Evolutionary conservation across 1,139 yeast genomes (phyloP).

Genomic region (Suhomyces choctaworum): DNA sequence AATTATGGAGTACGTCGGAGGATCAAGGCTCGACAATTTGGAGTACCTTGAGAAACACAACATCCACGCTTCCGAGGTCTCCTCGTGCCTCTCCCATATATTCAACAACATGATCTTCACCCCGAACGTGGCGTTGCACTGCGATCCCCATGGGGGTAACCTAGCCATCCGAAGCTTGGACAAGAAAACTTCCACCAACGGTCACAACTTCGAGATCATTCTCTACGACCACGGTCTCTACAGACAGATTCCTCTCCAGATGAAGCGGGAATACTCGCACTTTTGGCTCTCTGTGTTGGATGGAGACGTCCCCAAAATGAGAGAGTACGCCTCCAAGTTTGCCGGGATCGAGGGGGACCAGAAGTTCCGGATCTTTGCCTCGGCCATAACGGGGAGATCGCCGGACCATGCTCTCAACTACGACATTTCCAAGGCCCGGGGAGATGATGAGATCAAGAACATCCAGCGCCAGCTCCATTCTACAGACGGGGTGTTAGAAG

Average conservation of each 20-base stretch:
- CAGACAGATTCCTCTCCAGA: constrained; percentile 73
- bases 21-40: constrained; percentile 79
- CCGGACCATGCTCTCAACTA: constrained; percentile 46
- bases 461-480: constrained; percentile 65
- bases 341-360: constrained; percentile 77
- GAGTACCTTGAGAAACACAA: constrained; percentile 59
- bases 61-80: constrained; percentile 76
- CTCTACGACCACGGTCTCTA: constrained; percentile 95
- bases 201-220: constrained; percentile 85
- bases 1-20: constrained; percentile 85
- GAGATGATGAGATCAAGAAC: constrained; percentile 54
- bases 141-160: constrained; percentile 99
- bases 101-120: constrained; percentile 95
- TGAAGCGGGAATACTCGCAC: constrained; percentile 82
- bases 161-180: constrained; percentile 66
- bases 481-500: constrained; percentile 63
- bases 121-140: constrained; percentile 87
- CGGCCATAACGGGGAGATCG: constrained; percentile 90
- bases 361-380: constrained; percentile 80
- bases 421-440: constrained; percentile 50
- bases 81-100: constrained; percentile 82
- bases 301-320: constrained; percentile 64
- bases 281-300: constrained; percentile 91
- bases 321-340: constrained; percentile 68
- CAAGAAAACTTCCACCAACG: constrained; percentile 29